A percentile compares a stretch with the other conserved stretches of the same genome.
Conservation (phyloP, 306 rosid species). For the Citrullus amarus region DNA sequence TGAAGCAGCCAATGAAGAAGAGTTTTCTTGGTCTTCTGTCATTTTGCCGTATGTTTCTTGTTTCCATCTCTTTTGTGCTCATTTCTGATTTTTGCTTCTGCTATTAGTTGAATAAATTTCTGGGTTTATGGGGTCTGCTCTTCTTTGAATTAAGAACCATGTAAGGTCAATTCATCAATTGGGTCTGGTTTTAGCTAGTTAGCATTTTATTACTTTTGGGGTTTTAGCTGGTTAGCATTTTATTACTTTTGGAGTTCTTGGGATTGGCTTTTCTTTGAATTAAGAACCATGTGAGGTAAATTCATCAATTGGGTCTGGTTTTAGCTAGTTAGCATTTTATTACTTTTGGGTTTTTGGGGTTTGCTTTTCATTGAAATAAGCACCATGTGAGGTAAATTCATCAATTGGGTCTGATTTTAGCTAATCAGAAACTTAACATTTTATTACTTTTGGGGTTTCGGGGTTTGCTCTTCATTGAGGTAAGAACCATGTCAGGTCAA, state of each 20-base stretch:
- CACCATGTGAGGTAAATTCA: background rate
- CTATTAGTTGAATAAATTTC: background rate
- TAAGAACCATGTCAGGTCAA: background rate
- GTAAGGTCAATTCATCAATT: background rate
- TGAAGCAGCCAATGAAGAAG: conserved; percentile 37
- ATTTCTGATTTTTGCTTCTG: background rate
- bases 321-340: background rate
- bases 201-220: background rate
- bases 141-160: background rate
- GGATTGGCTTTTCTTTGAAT: background rate
- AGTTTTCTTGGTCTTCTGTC: conserved; percentile 63
- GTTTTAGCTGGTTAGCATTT: too few relatives aligned
- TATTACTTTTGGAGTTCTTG: background rate
- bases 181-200: background rate
- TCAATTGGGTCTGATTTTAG: background rate
- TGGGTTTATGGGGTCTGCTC: background rate
- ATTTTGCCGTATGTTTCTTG: conserved; percentile 61
- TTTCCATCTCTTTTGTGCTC: background rate
- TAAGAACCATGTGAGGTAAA: background rate
- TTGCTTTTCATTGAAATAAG: background rate
- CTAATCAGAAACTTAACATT: too few relatives aligned
- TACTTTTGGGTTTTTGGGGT: background rate
- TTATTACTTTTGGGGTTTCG: background rate
- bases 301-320: background rate
- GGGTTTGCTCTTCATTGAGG: too few relatives aligned